These are phyloP conservation scores for Papilionanthe hybrid DNA, from an alignment of 116 monocot species.

Conservation along the genomic window DNA sequence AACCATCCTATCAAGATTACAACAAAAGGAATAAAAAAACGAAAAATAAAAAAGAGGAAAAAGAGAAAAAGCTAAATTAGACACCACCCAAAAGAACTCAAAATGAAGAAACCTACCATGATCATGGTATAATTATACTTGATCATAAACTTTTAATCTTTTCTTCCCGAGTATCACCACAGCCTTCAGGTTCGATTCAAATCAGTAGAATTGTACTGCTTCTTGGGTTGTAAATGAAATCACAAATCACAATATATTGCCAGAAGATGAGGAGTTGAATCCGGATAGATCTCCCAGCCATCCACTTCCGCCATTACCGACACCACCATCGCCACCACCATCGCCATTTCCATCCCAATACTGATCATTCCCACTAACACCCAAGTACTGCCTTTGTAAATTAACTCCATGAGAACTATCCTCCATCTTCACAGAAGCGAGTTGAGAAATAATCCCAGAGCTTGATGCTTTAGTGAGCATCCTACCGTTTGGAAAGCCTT, in stretches of 20 bases:
- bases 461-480: constrained; percentile 1
- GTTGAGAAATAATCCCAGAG: constrained; percentile 26
- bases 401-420: constrained; percentile 23
- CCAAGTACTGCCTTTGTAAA: constrained; percentile 37
- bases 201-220: constrained; percentile 29
- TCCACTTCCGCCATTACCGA: constrained; percentile 12
- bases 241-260: constrained; percentile 40
- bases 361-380: constrained; percentile 28
- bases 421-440: constrained; percentile 41
- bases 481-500: not conserved
- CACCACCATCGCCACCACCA: constrained; percentile 11
- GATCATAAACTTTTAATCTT: not conserved
- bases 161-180: not conserved
- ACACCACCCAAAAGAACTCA: constrained; percentile 10
- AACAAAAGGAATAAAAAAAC: not conserved
- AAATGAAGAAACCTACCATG: constrained; percentile 23
- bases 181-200: not conserved
- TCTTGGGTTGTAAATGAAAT: constrained; percentile 5
- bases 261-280: constrained; percentile 53
- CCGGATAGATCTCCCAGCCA: constrained; percentile 39
- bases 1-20: not conserved
- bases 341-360: constrained; percentile 25
- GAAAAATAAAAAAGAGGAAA: not conserved
- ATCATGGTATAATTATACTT: constrained; percentile 9
- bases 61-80: constrained; percentile 1